Base-by-base conservation (phyloP, 2,329 filamentous ascomycete species). In the Phialophora macrospora region DNA sequence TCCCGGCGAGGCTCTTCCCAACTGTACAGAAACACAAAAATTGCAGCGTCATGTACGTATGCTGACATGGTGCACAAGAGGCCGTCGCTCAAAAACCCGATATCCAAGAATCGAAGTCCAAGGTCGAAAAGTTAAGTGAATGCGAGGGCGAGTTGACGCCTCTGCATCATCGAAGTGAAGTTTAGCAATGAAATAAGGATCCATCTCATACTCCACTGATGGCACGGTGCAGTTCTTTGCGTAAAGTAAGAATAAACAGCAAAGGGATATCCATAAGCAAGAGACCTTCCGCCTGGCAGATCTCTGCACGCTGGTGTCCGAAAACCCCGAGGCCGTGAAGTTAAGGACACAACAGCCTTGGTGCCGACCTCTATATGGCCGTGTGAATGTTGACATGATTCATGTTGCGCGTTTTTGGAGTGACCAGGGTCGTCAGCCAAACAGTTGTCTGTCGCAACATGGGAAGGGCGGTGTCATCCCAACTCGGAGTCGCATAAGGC, bases 41-140 rank as follows among this genome's bases (percentile, higher is more conserved):
- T 9, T 22, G 48, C 48, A 51, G 48, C 24, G 48, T 51, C 48
- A 51, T 24, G n/a, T 12, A 28, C 48, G 48, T 51, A 51, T 51
- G 48, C 48, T 51, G 48, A 26, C 20, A 51, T 22, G 22, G 22
- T 51, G n/a, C 48, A 12, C 48, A 51, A 51, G 4, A 51, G 48
- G 20, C 48, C 22, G 20, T 51, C 48, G 20, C 24, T 28, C 9
- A 26, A 22, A 28, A 51, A 26, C 24, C 24, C 6, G 48, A 6
- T 26, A 26, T 26, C 38, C 20, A 51, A 51, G 48, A 24, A 24
- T 51, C 48, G 22, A 51, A 51, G 48, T 12, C 48, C 8, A 14
- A 51, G 20, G 22, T 51, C 9, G 2, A n/a, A 44, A 26, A 26
- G 48, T 22, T 14, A 12, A 51, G 3, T 51, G 48, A 2, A 28